These are phyloP conservation scores for Rhynchospora tenuis DNA, from an alignment of 176 grass and related monocot species.

Conservation along the genomic window DNA sequence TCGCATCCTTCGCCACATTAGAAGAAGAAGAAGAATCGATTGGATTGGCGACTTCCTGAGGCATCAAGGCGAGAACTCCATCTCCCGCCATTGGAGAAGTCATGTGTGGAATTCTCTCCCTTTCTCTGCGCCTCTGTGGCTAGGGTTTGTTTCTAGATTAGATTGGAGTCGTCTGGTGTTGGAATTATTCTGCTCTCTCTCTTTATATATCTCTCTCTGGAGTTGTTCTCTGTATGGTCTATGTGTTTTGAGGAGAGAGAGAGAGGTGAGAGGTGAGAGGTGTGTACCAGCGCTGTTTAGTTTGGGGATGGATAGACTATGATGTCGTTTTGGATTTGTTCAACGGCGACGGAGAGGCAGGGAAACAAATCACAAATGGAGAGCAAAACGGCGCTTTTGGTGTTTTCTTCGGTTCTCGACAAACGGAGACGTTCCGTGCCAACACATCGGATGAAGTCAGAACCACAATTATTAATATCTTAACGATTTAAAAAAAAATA, in stretches of 20 bases:
- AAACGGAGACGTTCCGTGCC: background rate
- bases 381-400: background rate
- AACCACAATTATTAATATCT: too few relatives aligned
- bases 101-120: background rate
- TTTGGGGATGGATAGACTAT: conserved; percentile 19
- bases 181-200: background rate
- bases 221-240: background rate
- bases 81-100: conserved; percentile 30
- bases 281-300: background rate
- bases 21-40: conserved; percentile 17
- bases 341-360: conserved; percentile 11
- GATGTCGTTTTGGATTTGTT: conserved; percentile 22
- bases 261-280: background rate
- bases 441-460: background rate
- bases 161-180: background rate
- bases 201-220: background rate
- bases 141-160: conserved; percentile 12
- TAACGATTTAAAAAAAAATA: too few relatives aligned
- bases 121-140: background rate
- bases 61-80: conserved; percentile 28
- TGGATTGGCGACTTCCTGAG: conserved; percentile 6
- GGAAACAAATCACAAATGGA: background rate
- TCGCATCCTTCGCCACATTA: background rate
- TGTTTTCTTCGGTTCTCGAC: background rate
- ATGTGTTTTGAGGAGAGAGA: background rate